Evolutionary conservation across 2,329 filamentous ascomycete species (phyloP), one percentile per base, ranked within the genome.

Genomic region (Phyllosticta citrichinensis): DNA sequence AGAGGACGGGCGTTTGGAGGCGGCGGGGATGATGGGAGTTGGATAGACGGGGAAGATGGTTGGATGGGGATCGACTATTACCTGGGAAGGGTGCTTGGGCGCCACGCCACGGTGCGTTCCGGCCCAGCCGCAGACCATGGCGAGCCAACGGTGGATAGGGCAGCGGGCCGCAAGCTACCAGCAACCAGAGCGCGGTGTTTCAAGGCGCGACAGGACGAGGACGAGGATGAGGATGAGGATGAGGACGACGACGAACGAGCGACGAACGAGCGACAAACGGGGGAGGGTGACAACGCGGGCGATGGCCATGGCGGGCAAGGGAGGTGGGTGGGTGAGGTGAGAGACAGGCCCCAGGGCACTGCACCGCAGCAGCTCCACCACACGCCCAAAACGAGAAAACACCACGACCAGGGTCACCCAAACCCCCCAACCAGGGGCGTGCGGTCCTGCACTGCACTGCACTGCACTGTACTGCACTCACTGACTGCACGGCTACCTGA

Each of bases 401-500:
- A 30, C 27, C 27, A 30, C 6, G 27, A 30, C 27, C 6, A 30
- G 27, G 27, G 27, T 30, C 27, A 30, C 9, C 27, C 27, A 30
- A 30, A 30, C 27, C 6, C 27, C 27, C 3, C 27, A 30, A 30
- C 27, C 27, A 10, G 27, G 25, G 27, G 27, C 30, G 56, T 47
- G 51, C 56, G 52, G 10, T 58, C 50, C 30, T 40, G 58, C 50
- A 24, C 58, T 60, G 58, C n/a, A n/a, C n/a, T n/a, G n/a, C n/a
- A n/a, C n/a, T n/a, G n/a, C n/a, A n/a, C n/a, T n/a, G n/a, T n/a
- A n/a, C n/a, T n/a, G n/a, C n/a, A n/a, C n/a, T n/a, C 50, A 24
- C 58, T 60, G 58, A 24, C 58, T 60, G 58, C 58, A 60, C 52
- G 50, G 58, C 58, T 60, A 60, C 58, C 58, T 60, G 52, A 60